These are phyloP conservation scores for grape (Vitis vinifera) DNA, from an alignment of 164 flowering plant species.

Conservation along the genomic window ASM3070453v1 NC_081808.1:22078501-22079000, in stretches of 20 bases:
- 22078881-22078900: conserved; percentile 4
- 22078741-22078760: conserved; percentile 17
- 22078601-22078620: neutral
- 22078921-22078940: conserved; percentile 16
- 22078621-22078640: neutral
- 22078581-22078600: neutral
- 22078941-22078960: conserved; percentile 1
- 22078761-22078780: conserved; percentile 2
- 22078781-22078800: neutral
- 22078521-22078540: conserved; percentile 10
- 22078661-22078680: neutral
- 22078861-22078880: neutral
- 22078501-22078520: conserved; percentile 30
- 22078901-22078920: conserved; percentile 19
- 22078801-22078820: neutral
- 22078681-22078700: neutral
- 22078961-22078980: neutral
- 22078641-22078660: neutral
- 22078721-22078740: conserved; percentile 14
- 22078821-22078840: neutral
- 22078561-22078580: neutral
- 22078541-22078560: neutral
- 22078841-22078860: neutral
- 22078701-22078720: conserved; percentile 14
- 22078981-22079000: no score